Evolutionary conservation across 306 rosid species (phyloP).

Genomic region (Medicago ruthenica): DNA sequence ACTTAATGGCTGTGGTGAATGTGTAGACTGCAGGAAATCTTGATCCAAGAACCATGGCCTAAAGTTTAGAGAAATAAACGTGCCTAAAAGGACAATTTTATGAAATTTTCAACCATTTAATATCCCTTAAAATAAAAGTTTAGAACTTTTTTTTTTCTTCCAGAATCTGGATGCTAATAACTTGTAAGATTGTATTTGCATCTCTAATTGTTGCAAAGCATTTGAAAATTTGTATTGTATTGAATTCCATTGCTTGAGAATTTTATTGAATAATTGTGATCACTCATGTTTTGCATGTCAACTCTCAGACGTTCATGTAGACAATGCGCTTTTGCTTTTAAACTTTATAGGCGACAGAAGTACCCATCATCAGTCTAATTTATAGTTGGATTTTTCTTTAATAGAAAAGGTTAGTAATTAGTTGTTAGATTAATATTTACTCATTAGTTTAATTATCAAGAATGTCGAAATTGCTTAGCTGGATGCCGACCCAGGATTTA

Average conservation of each 20-base stretch:
- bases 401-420: too few relatives aligned
- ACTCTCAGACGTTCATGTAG: not conserved
- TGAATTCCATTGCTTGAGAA: constrained; percentile 13
- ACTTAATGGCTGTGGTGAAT: not conserved
- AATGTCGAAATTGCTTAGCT: too few relatives aligned
- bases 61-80: constrained; percentile 31
- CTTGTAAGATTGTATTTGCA: constrained; percentile 34
- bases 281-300: not conserved
- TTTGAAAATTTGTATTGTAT: constrained; percentile 26
- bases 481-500: too few relatives aligned
- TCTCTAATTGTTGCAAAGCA: not conserved
- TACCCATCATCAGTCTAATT: too few relatives aligned
- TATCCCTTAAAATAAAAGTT: constrained; percentile 30
- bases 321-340: not conserved
- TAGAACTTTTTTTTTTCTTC: constrained; percentile 13
- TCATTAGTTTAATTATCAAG: too few relatives aligned
- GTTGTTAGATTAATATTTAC: too few relatives aligned
- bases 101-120: constrained; percentile 38
- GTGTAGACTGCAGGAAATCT: not conserved
- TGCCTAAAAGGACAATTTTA: constrained; percentile 24
- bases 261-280: constrained; percentile 12
- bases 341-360: not conserved
- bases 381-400: too few relatives aligned
- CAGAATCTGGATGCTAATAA: constrained; percentile 1
- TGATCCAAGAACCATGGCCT: constrained; percentile 13